A percentile compares a stretch with the other conserved stretches of the same genome.
Evolutionary conservation across 108 stramenopile genomes (phyloP).

Genomic region (Discostella pseudostelligera): DNA sequence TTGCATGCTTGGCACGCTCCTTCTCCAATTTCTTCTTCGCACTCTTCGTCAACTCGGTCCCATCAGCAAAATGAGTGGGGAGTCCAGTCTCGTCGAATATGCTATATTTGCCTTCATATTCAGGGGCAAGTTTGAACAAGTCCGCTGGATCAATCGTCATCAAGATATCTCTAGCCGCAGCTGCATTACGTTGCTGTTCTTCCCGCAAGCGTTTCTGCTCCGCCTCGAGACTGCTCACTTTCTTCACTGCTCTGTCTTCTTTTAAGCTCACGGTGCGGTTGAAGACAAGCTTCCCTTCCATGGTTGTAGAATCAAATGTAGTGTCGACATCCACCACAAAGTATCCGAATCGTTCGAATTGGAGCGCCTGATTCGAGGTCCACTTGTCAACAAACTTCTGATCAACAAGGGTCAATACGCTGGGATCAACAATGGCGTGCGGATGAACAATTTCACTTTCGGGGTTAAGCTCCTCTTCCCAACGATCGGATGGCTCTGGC

Average conservation of each 20-base stretch:
- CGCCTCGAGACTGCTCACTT: constrained; percentile 61
- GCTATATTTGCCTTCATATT: constrained; percentile 78
- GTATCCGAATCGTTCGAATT: constrained; percentile 97
- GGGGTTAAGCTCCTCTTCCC: constrained; percentile 93
- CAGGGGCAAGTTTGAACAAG: constrained; percentile 65
- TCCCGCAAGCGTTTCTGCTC: constrained; percentile 54
- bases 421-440: constrained; percentile 78
- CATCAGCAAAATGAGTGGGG: constrained; percentile 86
- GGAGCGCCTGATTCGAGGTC: constrained; percentile 76
- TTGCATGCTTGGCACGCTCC: constrained; percentile 89
- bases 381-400: constrained; percentile 56
- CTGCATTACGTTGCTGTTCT: constrained; percentile 57
- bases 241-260: constrained; percentile 65
- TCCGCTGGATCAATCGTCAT: constrained; percentile 70
- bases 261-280: constrained; percentile 94
- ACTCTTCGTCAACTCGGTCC: constrained; percentile 89
- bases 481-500: constrained; percentile 80
- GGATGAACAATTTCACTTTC: constrained; percentile 76
- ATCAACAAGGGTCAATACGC: constrained; percentile 61
- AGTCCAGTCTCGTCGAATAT: constrained; percentile 86
- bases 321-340: constrained; percentile 95
- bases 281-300: constrained; percentile 80
- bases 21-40: constrained; percentile 91
- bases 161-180: constrained; percentile 50
- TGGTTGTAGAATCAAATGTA: constrained; percentile 58